A percentile compares a stretch with the other conserved stretches of the same genome.
Evolutionary conservation across 2,329 filamentous ascomycete genomes (phyloP).

Genomic region (Coniella lustricola): DNA sequence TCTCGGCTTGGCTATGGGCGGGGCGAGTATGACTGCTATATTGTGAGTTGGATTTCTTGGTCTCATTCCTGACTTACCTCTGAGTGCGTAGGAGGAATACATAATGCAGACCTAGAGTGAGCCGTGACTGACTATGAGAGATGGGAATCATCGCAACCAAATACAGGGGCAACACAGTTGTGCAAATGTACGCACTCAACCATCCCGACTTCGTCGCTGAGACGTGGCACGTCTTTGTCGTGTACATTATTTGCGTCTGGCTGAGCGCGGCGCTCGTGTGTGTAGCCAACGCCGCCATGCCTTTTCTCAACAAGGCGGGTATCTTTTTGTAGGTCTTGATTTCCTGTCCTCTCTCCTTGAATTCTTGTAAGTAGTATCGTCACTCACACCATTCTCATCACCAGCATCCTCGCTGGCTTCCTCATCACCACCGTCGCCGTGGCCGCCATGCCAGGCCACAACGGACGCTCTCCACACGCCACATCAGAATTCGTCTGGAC

Average conservation of each 20-base stretch:
- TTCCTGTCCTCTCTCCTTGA: too few relatives aligned
- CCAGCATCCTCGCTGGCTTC: conserved; percentile 40
- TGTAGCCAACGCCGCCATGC: conserved; percentile 48
- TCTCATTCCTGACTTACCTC: neutral
- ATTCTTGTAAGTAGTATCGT: neutral
- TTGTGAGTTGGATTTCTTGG: conserved; percentile 17
- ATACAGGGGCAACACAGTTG: conserved; percentile 28
- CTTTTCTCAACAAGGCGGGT: conserved; percentile 46
- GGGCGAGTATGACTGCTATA: conserved; percentile 34
- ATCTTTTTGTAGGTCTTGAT: conserved; percentile 30
- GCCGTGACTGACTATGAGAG: too few relatives aligned
- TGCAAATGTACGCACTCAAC: conserved; percentile 38
- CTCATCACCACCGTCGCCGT: conserved; percentile 49
- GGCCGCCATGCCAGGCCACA: conserved; percentile 40
- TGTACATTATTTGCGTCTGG: conserved; percentile 35
- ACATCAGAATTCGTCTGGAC: conserved; percentile 32
- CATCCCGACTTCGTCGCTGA: conserved; percentile 29
- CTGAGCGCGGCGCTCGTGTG: conserved; percentile 35
- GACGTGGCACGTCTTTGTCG: conserved; percentile 37
- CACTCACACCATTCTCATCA: neutral
- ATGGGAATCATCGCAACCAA: neutral
- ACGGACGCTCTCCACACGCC: conserved; percentile 25
- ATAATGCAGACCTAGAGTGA: too few relatives aligned
- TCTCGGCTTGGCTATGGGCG: conserved; percentile 34
- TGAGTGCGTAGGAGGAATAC: too few relatives aligned